Evolutionary conservation across 495 filamentous ascomycete genomes (phyloP).

Genomic region (Daldinia decipiens): DNA sequence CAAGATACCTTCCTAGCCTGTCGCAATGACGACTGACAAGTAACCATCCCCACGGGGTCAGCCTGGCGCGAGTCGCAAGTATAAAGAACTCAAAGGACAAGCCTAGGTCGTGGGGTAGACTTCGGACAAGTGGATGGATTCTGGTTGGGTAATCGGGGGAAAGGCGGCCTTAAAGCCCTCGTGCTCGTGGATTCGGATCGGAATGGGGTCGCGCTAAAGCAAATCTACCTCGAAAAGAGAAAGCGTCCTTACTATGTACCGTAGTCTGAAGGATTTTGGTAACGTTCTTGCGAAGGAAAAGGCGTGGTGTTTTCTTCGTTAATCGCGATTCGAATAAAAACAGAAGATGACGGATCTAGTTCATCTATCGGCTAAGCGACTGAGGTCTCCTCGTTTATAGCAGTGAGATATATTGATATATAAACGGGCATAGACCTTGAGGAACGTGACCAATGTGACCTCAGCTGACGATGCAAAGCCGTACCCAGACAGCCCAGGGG

Average conservation of each 20-base stretch:
- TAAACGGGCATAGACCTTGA: conserved; percentile 30
- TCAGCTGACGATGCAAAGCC: conserved; percentile 37
- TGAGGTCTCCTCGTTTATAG: conserved; percentile 29
- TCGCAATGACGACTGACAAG: conserved; percentile 34
- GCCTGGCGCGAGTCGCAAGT: conserved; percentile 28
- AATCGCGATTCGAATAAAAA: conserved; percentile 18
- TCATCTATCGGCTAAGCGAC: conserved; percentile 28
- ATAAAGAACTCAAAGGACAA: conserved; percentile 26
- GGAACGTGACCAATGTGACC: conserved; percentile 43
- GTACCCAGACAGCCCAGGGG: conserved; percentile 3
- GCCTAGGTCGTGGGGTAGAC: conserved; percentile 46
- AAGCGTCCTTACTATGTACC: conserved; percentile 9
- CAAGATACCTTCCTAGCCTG: conserved; percentile 22
- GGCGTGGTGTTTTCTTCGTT: conserved; percentile 13
- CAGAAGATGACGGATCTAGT: conserved; percentile 3
- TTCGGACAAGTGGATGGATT: conserved; percentile 56
- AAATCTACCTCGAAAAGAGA: conserved; percentile 28
- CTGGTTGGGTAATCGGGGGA: conserved; percentile 52
- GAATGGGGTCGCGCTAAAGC: conserved; percentile 12
- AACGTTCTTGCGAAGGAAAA: conserved; percentile 12
- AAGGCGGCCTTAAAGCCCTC: conserved; percentile 32
- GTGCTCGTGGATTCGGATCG: conserved; percentile 31
- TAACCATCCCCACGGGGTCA: conserved; percentile 42
- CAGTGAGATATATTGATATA: conserved; percentile 38
- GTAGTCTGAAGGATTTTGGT: conserved; percentile 26